Base-by-base conservation (phyloP, 164 flowering plant species). In the Houttuynia cordata region DNA sequence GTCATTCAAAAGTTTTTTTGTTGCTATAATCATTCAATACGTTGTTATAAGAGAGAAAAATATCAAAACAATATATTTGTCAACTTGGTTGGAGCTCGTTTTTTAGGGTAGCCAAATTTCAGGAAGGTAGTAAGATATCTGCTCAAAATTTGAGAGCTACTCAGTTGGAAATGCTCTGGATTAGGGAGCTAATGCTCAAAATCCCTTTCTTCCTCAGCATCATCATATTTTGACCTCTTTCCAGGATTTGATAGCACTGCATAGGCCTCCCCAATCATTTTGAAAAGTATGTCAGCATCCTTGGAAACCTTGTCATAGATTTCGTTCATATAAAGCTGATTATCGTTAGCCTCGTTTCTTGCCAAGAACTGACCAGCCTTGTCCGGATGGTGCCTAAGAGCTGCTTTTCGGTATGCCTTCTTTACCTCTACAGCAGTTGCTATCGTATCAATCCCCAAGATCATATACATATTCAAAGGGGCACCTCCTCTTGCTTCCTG, bases 351-450 rank as follows among this genome's bases (percentile, higher is more conserved):
- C 41, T 86, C 94, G 76, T 71, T 81, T 69, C 86, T 85, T 68
- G 79, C 87, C 73, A 94, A 71, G 72, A 80, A 75, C 63, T 88
- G 96, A 63, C 86, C 85, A 68, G 91, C 98, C 98, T 91, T 91
- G 77, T 91, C 98, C 8, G 98, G 98, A 71, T 91, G 98, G 74
- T 91, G 96, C 66, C 72, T 83, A 21, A 91, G 91, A 51, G 96
- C 96, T 53, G 96, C 96, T 74, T 82, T 91, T 15, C 86, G 72
- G 69, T 86, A 91, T 53, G 96, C 96, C 76, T 87, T 91, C 71
- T 68, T 74, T 24, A 71, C 60, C 22, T 74, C 78, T 19, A 69
- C 60, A 22, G 73, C 78, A 7, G 83, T 37, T 54, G 78, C 83
- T 57, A 88, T 72, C 60, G 70, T 61, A 70, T 88, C 87, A 55